These are phyloP conservation scores for Parmelia sp. DNA, from an alignment of 495 filamentous ascomycete species.

Conservation along the genomic window DNA sequence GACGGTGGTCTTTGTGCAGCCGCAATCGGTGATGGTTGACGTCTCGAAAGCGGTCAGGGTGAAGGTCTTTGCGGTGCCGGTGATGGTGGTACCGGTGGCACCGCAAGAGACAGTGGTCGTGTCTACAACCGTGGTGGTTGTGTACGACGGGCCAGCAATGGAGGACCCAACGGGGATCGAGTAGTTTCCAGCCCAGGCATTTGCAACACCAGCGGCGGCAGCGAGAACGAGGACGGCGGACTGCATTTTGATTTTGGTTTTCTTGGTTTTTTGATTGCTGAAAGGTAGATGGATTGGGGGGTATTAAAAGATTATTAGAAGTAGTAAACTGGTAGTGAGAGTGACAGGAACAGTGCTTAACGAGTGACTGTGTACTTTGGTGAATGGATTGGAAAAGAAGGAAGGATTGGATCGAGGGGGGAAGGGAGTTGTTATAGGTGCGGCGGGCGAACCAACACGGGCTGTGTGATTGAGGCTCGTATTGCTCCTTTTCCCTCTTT, in stretches of 20 bases:
- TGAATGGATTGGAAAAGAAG: constrained; percentile 10
- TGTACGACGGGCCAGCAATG: constrained; percentile 44
- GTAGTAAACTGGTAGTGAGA: constrained; percentile 3
- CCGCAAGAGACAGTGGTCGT: constrained; percentile 70
- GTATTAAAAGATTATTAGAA: constrained; percentile 19
- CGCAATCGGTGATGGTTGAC: constrained; percentile 30
- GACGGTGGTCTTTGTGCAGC: constrained; percentile 19
- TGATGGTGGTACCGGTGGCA: constrained; percentile 67
- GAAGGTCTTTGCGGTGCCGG: constrained; percentile 65
- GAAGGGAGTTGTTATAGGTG: not conserved
- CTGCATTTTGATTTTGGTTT: constrained; percentile 66
- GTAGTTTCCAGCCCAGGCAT: constrained; percentile 21
- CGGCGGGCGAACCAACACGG: not conserved
- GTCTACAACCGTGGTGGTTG: constrained; percentile 41
- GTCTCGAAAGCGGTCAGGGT: constrained; percentile 62
- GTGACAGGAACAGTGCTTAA: constrained; percentile 15
- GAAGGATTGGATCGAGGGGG: not conserved
- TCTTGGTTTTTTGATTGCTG: constrained; percentile 7
- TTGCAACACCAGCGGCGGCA: constrained; percentile 43
- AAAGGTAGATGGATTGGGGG: constrained; percentile 5
- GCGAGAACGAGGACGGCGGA: constrained; percentile 59
- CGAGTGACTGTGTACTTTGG: constrained; percentile 22
- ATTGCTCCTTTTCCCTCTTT: not conserved
- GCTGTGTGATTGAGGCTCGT: constrained; percentile 5
- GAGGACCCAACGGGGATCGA: constrained; percentile 1